These are phyloP conservation scores for Cadophora malorum DNA, from an alignment of 2,329 filamentous ascomycete species.

Conservation along the genomic window DNA sequence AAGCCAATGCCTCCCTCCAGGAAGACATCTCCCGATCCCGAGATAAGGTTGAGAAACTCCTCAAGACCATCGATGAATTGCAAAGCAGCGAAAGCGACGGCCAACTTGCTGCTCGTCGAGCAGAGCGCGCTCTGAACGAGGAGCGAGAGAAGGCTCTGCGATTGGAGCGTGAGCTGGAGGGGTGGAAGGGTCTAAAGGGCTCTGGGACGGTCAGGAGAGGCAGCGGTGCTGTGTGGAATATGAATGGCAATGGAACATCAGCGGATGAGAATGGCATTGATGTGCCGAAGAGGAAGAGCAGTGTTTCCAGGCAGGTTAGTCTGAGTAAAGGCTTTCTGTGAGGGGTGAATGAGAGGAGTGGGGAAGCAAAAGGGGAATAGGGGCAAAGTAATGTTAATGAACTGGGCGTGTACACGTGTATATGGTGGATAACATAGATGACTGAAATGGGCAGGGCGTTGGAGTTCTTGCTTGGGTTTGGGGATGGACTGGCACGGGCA, in stretches of 20 bases:
- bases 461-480: slow-evolving; percentile 3
- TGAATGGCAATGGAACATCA: slow-evolving; percentile 33
- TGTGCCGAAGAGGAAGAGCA: slow-evolving; percentile 70
- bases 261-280: slow-evolving; percentile 50
- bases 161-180: slow-evolving; percentile 88
- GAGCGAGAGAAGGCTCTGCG: slow-evolving; percentile 82
- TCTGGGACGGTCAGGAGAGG: slow-evolving; percentile 28
- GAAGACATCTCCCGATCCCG: slow-evolving; percentile 87
- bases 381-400: slow-evolving; percentile 1
- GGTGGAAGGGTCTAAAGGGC: slow-evolving; percentile 72
- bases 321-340: slow-evolving; percentile 81
- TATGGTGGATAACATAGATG: slow-evolving; percentile 17
- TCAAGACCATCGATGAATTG: slow-evolving; percentile 91
- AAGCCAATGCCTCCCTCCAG: slow-evolving; percentile 77
- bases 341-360: slow-evolving; percentile 13
- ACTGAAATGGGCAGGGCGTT: slow-evolving; percentile 1
- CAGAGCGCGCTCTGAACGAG: slow-evolving; percentile 88
- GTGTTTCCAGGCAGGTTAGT: slow-evolving; percentile 67
- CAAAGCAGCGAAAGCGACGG: slow-evolving; percentile 84
- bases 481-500: not conserved
- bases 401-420: not conserved
- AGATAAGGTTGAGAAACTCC: slow-evolving; percentile 88
- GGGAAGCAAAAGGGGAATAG: not conserved
- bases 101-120: slow-evolving; percentile 81
- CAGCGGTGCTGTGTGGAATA: slow-evolving; percentile 29